Base-by-base conservation (phyloP, 2,329 filamentous ascomycete species). In the Aspergillus texensis region DNA sequence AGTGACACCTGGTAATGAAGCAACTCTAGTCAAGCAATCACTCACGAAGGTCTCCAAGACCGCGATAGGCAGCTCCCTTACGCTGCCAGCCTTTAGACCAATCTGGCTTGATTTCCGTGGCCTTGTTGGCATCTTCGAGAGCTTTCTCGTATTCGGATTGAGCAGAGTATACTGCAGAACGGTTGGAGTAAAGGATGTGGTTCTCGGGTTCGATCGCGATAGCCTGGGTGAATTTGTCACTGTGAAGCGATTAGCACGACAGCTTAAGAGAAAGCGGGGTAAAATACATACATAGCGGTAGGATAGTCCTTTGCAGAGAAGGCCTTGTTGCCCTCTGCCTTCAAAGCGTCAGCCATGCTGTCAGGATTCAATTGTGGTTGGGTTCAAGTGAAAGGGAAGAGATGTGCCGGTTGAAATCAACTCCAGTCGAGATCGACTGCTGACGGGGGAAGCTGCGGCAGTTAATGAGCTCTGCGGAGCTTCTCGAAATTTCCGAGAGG, bases 141-240 rank as follows among this genome's bases (percentile, higher is more conserved):
- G 95, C 95, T 70, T 90, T 86, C 67, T 91, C 84, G 85, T 91
- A 99, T 63, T 98, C 88, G 79, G 89, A 92, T 80, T 97, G 91
- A 59, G 95, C 97, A 52, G 94, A 92, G 75, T 96, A 89, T 55
- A 88, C 86, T 64, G 87, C 95, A 34, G 95, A 98, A 71, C 95
- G 90, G 83, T 99, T 99, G 75, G 94, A 98, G 86, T 94, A 99
- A 62, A 99, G 91, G 70, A 99, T 94, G 80, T 99, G 95, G 80
- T 99, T 99, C 66, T 84, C 82, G 57, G 94, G 90, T 67, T 97
- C 92, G 74, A 96, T 81, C 62, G 88, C 91, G 75, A 99, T 97
- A 58, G 95, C 95, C 81, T 97, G 87, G 62, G 93, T 91, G 81
- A 99, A 99, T 77, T 97, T 95, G 71, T 94, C 90, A 78, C 94